Evolutionary conservation across 1,139 yeast genomes (phyloP), one percentile per base, ranked within the genome.

Genomic region (Yamadazyma epiphylla): DNA sequence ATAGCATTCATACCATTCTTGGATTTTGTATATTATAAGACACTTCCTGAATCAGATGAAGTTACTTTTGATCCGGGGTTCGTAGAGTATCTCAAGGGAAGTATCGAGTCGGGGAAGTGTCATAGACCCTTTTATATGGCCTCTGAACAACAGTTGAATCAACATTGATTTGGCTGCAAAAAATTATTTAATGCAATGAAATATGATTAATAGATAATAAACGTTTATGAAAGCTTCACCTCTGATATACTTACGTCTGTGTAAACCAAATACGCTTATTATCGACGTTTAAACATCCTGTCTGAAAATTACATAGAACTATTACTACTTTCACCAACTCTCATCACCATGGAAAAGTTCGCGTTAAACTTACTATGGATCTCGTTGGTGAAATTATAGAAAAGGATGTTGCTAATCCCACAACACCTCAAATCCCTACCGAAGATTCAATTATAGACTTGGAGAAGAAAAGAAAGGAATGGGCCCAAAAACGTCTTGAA

Each of bases 311-410:
- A n/a, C n/a, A n/a, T n/a, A n/a, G n/a, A n/a, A n/a, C n/a, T n/a
- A n/a, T n/a, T n/a, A n/a, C n/a, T n/a, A n/a, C n/a, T n/a, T n/a
- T n/a, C n/a, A n/a, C n/a, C n/a, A n/a, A n/a, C n/a, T n/a, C n/a
- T n/a, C n/a, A n/a, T n/a, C n/a, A n/a, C n/a, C n/a, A n/a, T n/a
- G n/a, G n/a, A n/a, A n/a, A n/a, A n/a, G n/a, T n/a, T n/a, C n/a
- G n/a, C n/a, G n/a, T n/a, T n/a, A n/a, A n/a, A n/a, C n/a, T n/a
- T n/a, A n/a, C n/a, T 8, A 82, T 83, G 91, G 84, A 82, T 53
- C 63, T 80, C 43, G 60, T 83, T 13, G 86, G 87, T 7, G 94
- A 85, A 36, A 82, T 85, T 26, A 78, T 84, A 6, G 95, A 84
- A 53, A 78, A 70, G 36, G 81, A 79, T 22, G 61, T 63, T 1